Base-by-base conservation (phyloP, 257 asterid species). In the Cordia subcordata region DNA sequence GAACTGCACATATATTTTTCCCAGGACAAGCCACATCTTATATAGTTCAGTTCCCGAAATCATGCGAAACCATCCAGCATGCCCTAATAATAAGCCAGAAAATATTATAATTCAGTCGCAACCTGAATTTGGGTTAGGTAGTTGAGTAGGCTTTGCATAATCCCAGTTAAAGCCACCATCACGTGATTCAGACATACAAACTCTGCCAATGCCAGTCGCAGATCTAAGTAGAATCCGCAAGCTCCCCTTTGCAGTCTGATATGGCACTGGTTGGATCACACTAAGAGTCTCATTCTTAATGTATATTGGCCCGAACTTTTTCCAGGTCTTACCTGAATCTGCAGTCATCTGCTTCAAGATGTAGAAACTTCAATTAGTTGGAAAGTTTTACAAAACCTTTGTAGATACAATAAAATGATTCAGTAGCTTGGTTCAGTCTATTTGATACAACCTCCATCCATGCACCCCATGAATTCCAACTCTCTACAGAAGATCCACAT, bases 401-500 rank as follows among this genome's bases (percentile, higher is more conserved):
- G 18, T 12, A 45, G 22, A 37, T 39, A 12, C n/a, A 39, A 19
- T 20, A 37, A 64, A 46, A 58, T 9, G 47, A 37, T 16, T 40
- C 15, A 0, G 35, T 52, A 15, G 27, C 19, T 49, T 12, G 1
- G 27, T 23, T 27, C 6, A 39, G 17, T 49, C 40, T 63, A 23
- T 20, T 45, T 6, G 47, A 37, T 14, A 60, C 17, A 63, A 92
- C 97, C 99, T 92, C 99, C 80, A 88, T 77, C 99, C 99, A 92
- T 58, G 99, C 95, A 58, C 99, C 99, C 99, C 96, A 86, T 42
- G 99, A 92, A 66, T 88, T 88, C 97, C 97, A 92, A 83, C 99
- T 92, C 75, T 92, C 96, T 11, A 86, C 97, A 14, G 99, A 93
- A 59, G 99, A 93, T 73, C 99, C 99, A 58, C 99, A 93, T 18